phyloP scores from a whole-genome alignment of 164 flowering plant genomes.

The Malania oleifera region DNA sequence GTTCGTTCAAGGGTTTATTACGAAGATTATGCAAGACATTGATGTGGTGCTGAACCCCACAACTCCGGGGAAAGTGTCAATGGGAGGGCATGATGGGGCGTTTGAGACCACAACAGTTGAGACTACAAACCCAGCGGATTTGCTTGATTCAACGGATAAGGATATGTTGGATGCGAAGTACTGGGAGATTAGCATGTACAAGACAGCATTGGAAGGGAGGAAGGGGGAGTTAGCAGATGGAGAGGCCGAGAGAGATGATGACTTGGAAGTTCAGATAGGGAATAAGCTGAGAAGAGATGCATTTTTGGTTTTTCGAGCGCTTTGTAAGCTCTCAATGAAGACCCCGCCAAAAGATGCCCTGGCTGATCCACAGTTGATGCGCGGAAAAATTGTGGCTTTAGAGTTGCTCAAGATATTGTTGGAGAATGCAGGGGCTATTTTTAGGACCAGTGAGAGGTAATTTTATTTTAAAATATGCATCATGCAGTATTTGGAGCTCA shows the following conservation, averaged over 20 bases:
- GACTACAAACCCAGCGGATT: constrained; percentile 90
- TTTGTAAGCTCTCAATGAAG: constrained; percentile 98
- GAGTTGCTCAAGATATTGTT: constrained; percentile 94
- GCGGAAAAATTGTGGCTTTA: constrained; percentile 96
- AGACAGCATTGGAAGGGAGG: constrained; percentile 95
- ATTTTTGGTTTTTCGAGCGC: constrained; percentile 91
- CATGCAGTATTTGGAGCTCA: too few species aligned
- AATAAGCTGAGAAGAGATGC: constrained; percentile 97
- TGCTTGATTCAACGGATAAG: constrained; percentile 97
- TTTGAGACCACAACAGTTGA: constrained; percentile 89
- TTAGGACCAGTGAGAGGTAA: constrained; percentile 96
- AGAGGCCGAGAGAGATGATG: constrained; percentile 87
- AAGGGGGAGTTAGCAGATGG: constrained; percentile 97
- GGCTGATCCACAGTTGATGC: constrained; percentile 91
- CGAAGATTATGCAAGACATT: constrained; percentile 88
- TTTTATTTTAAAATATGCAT: background rate
- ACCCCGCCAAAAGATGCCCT: constrained; percentile 94
- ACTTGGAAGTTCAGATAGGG: constrained; percentile 95
- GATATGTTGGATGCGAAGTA: constrained; percentile 99
- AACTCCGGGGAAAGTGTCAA: constrained; percentile 35
- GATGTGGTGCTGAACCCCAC: constrained; percentile 80
- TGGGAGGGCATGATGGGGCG: constrained; percentile 81
- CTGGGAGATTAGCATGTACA: constrained; percentile 99
- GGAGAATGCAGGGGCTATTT: constrained; percentile 98
- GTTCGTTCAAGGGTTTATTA: constrained; percentile 95